Evolutionary conservation across 176 grass and related monocot species (phyloP).

Genomic region (bread wheat (Triticum aestivum)): IWGSC_CS_RefSeq_v2.1 NC_057806.1:515018833-515019332

Average conservation of each 20-base stretch:
- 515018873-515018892: conserved; percentile 64
- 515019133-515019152: conserved; percentile 73
- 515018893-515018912: conserved; percentile 76
- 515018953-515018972: conserved; percentile 26
- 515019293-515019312: conserved; percentile 92
- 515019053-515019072: conserved; percentile 73
- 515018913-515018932: conserved; percentile 42
- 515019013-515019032: background rate
- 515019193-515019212: conserved; percentile 49
- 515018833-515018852: conserved; percentile 38
- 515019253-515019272: conserved; percentile 70
- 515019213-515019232: conserved; percentile 91
- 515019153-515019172: conserved; percentile 72
- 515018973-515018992: conserved; percentile 21
- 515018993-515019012: background rate
- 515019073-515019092: conserved; percentile 60
- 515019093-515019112: conserved; percentile 40
- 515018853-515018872: conserved; percentile 32
- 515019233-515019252: conserved; percentile 72
- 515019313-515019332: conserved; percentile 93
- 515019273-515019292: conserved; percentile 76
- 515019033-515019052: conserved; percentile 3
- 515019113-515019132: conserved; percentile 48
- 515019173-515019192: conserved; percentile 41
- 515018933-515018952: conserved; percentile 22